A percentile compares a stretch with the other conserved stretches of the same genome.
Conservation (phyloP, 2,329 filamentous ascomycete species). For the Fusarium irregulare region DNA sequence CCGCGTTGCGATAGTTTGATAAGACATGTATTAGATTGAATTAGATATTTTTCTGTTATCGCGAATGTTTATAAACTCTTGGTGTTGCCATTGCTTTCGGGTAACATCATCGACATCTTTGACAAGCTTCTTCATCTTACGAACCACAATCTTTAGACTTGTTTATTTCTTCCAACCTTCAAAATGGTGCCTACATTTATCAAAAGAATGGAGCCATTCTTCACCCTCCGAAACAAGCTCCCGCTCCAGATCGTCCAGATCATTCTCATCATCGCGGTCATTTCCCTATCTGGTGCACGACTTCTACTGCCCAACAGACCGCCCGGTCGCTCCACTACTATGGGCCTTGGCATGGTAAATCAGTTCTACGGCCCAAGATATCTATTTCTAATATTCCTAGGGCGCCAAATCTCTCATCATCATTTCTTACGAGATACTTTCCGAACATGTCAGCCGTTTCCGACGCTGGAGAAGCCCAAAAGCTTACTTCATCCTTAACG, state of each 20-base stretch:
- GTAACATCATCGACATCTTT: too few species aligned
- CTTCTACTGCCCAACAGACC: slow-evolving; percentile 23
- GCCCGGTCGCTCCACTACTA: slow-evolving; percentile 29
- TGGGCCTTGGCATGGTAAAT: slow-evolving; percentile 39
- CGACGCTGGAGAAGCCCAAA: slow-evolving; percentile 9
- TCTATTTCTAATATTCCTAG: neutral
- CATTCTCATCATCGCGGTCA: slow-evolving; percentile 9
- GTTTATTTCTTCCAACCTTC: too few species aligned
- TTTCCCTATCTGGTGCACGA: slow-evolving; percentile 28
- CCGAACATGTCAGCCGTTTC: neutral
- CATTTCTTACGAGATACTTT: slow-evolving; percentile 4
- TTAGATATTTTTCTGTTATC: neutral
- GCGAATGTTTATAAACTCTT: neutral
- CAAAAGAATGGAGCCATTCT: neutral
- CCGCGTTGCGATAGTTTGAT: neutral
- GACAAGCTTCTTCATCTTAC: too few species aligned
- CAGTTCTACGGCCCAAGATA: too few species aligned
- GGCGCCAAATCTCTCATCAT: slow-evolving; percentile 7
- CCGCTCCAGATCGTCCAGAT: slow-evolving; percentile 2
- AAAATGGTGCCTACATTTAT: neutral
- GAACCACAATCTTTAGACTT: too few species aligned
- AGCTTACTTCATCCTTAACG: slow-evolving; percentile 5
- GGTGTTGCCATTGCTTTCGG: neutral
- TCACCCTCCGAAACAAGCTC: slow-evolving; percentile 4
- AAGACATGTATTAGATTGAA: neutral